A percentile compares a stretch with the other conserved stretches of the same genome.
These are phyloP conservation scores for Eucalyptus marginata DNA, from an alignment of 345 rosid genomes.

Conservation along the genomic window DNA sequence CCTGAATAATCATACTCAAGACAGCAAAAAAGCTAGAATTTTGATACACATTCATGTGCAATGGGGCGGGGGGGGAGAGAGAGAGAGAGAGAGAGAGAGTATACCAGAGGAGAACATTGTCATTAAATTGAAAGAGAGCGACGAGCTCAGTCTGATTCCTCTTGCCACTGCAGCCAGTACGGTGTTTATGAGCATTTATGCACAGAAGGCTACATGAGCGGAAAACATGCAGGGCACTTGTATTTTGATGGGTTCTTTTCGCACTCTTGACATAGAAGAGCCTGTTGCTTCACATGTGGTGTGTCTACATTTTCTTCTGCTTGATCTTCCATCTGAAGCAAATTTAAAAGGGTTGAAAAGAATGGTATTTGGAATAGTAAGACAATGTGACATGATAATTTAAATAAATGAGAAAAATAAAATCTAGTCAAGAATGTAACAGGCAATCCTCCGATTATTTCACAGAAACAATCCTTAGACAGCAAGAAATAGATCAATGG, in stretches of 20 bases:
- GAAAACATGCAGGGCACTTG: slow-evolving; percentile 80
- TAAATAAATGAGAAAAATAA: background rate
- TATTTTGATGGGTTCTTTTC: slow-evolving; percentile 41
- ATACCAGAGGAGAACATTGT: no score
- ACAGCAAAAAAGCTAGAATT: background rate
- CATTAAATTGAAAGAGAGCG: no score
- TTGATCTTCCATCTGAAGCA: slow-evolving; percentile 2
- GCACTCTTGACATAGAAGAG: slow-evolving; percentile 52
- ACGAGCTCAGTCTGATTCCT: slow-evolving; percentile 25
- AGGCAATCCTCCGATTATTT: background rate
- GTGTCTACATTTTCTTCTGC: background rate
- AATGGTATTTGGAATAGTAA: background rate
- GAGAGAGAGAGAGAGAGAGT: background rate
- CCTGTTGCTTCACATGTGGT: background rate
- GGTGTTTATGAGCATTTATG: slow-evolving; percentile 75
- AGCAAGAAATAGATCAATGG: background rate
- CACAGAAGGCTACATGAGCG: slow-evolving; percentile 76
- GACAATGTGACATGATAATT: background rate
- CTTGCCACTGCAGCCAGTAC: slow-evolving; percentile 68
- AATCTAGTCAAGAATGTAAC: background rate
- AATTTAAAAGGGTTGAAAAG: background rate
- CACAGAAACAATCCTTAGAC: background rate
- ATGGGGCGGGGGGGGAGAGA: no score
- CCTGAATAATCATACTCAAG: background rate
- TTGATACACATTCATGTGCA: background rate